These are phyloP conservation scores for Golubevia pallescens DNA, from an alignment of 1,284 basidiomycete genomes.

Conservation along the genomic window DNA sequence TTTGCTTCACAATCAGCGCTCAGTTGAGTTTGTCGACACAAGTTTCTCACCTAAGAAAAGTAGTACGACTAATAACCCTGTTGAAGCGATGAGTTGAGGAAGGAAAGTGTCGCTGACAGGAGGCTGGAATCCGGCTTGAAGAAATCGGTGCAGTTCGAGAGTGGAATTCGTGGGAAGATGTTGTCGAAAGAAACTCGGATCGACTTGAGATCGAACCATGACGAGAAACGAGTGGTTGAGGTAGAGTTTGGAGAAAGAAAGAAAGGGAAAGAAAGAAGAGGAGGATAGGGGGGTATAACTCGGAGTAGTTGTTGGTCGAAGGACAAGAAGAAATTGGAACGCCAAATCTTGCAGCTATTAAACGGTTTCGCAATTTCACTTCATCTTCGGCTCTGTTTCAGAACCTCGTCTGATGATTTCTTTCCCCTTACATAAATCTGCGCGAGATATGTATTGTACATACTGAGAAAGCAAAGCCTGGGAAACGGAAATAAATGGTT, in stretches of 20 bases:
- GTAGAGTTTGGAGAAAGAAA: neutral
- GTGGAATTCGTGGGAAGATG: neutral
- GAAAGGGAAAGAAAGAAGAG: neutral
- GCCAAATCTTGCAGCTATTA: too few relatives aligned
- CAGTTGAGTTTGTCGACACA: too few relatives aligned
- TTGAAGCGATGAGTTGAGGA: neutral
- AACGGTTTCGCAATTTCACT: too few relatives aligned
- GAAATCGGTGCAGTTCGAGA: neutral
- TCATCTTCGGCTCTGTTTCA: too few relatives aligned
- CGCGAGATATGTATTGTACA: too few relatives aligned
- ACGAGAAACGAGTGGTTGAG: neutral
- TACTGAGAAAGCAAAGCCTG: too few relatives aligned
- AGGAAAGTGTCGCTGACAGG: neutral
- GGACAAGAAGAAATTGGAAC: neutral
- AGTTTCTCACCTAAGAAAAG: too few relatives aligned
- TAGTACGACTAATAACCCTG: neutral
- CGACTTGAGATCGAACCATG: neutral
- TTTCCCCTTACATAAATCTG: too few relatives aligned
- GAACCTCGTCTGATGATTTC: too few relatives aligned
- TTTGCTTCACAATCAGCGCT: too few relatives aligned
- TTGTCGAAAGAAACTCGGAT: neutral
- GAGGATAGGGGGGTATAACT: neutral
- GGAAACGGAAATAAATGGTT: too few relatives aligned
- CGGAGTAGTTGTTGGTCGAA: neutral
- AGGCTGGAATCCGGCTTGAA: neutral